Evolutionary conservation across 345 rosid species (phyloP).

Genomic region (Pelargonium nanum): DNA sequence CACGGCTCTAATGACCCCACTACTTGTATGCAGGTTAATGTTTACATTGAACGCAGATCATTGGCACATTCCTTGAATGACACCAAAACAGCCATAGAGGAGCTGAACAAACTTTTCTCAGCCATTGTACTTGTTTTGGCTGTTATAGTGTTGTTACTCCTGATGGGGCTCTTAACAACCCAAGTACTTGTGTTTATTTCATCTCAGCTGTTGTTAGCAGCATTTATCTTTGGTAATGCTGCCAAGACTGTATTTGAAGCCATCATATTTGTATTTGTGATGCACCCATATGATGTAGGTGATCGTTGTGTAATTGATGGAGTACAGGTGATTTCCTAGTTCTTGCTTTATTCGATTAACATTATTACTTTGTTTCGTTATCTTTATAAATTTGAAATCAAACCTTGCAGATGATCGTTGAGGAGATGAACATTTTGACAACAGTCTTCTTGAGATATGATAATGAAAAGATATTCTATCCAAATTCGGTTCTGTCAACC

Average conservation of each 20-base stretch:
- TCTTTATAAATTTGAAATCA: background rate
- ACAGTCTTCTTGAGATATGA: slow-evolving; percentile 58
- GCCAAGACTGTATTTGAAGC: slow-evolving; percentile 51
- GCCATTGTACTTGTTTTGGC: slow-evolving; percentile 24
- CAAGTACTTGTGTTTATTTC: slow-evolving; percentile 41
- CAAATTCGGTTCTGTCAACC: slow-evolving; percentile 38
- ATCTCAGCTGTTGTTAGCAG: slow-evolving; percentile 47
- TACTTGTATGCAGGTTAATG: slow-evolving; percentile 35
- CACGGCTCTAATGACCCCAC: background rate
- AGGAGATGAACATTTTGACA: slow-evolving; percentile 57
- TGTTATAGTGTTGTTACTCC: slow-evolving; percentile 34
- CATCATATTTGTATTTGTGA: no score
- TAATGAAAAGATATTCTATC: slow-evolving; percentile 55
- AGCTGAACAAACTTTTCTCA: slow-evolving; percentile 48
- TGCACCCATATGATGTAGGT: no score
- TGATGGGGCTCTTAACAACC: slow-evolving; percentile 53
- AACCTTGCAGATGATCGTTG: slow-evolving; percentile 33
- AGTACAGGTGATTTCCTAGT: slow-evolving; percentile 31
- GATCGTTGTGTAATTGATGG: slow-evolving; percentile 58
- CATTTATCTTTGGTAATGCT: slow-evolving; percentile 48
- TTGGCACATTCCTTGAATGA: slow-evolving; percentile 54
- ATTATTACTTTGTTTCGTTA: no score
- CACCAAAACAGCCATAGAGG: slow-evolving; percentile 60
- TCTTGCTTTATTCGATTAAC: no score
- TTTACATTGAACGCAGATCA: slow-evolving; percentile 45